phyloP scores from a whole-genome alignment of 2,329 filamentous ascomycete species.

The Penicillium sp. region DNA sequence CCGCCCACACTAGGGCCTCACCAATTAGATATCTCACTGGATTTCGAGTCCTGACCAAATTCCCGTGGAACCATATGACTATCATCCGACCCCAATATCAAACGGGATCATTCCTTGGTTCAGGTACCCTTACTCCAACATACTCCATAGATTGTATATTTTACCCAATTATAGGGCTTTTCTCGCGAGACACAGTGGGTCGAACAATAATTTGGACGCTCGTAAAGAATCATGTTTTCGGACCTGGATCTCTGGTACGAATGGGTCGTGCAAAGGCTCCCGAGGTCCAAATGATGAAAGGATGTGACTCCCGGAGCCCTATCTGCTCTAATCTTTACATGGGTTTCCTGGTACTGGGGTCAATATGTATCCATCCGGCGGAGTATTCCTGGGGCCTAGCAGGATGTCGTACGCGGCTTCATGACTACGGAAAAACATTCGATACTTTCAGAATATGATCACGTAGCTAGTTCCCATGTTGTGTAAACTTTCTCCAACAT shows the following conservation, averaged over 20 bases:
- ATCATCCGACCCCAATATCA: neutral
- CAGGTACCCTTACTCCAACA: neutral
- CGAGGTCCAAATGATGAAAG: neutral
- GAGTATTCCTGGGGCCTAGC: neutral
- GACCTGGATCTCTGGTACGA: constrained; percentile 3
- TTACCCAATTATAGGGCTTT: neutral
- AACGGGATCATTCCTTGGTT: neutral
- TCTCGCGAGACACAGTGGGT: neutral
- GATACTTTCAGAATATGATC: neutral
- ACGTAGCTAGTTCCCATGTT: neutral
- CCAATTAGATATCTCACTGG: neutral
- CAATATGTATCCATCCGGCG: neutral
- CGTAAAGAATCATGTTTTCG: neutral
- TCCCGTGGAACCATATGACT: neutral
- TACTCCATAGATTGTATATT: neutral
- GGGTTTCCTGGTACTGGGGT: neutral
- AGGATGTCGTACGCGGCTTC: neutral
- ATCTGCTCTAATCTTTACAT: constrained; percentile 1
- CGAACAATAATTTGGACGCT: neutral
- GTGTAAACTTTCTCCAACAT: neutral
- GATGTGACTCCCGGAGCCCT: neutral
- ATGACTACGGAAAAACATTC: neutral
- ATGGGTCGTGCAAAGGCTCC: neutral
- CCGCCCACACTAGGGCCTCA: neutral
- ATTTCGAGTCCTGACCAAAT: neutral